These are phyloP conservation scores for Komagataella pseudopastoris DNA, from an alignment of 805 yeast species.

Conservation along the genomic window DNA sequence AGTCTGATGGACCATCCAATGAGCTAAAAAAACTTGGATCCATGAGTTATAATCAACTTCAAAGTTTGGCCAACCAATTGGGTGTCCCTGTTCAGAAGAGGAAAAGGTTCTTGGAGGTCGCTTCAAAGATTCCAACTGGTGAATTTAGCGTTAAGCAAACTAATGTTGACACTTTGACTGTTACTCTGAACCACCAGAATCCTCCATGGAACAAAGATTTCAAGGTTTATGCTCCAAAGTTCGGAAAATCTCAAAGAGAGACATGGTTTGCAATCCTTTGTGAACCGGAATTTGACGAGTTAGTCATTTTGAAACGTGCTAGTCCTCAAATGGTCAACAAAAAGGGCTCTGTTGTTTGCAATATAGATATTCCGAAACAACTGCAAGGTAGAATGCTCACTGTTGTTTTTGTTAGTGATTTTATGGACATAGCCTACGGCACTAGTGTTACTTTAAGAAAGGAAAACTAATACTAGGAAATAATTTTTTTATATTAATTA, in stretches of 20 bases:
- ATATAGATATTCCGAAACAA: constrained; percentile 34
- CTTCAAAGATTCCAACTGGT: constrained; percentile 52
- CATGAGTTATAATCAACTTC: constrained; percentile 20
- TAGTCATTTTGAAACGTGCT: constrained; percentile 61
- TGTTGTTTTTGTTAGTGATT: constrained; percentile 50
- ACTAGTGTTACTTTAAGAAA: not conserved
- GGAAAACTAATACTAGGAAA: not conserved
- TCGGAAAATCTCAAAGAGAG: constrained; percentile 86
- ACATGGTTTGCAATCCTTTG: constrained; percentile 75
- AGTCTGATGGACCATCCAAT: constrained; percentile 5
- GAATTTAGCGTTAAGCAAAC: constrained; percentile 25
- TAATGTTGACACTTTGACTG: constrained; percentile 18
- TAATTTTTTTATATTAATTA: too few species aligned
- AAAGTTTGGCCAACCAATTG: constrained; percentile 21
- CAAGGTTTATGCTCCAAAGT: constrained; percentile 62
- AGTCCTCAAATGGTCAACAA: constrained; percentile 32
- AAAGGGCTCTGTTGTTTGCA: constrained; percentile 26
- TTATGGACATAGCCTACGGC: constrained; percentile 39
- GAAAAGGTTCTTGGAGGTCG: constrained; percentile 37
- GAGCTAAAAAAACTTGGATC: constrained; percentile 29
- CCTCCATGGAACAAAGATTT: constrained; percentile 39
- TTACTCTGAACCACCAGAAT: constrained; percentile 43
- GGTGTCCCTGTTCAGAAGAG: constrained; percentile 26
- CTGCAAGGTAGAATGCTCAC: constrained; percentile 29
- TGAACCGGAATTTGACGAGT: constrained; percentile 34